A percentile compares a stretch with the other conserved stretches of the same genome.
Evolutionary conservation across 1,139 yeast species (phyloP).

Genomic region (Yamadazyma jaroonii): DNA sequence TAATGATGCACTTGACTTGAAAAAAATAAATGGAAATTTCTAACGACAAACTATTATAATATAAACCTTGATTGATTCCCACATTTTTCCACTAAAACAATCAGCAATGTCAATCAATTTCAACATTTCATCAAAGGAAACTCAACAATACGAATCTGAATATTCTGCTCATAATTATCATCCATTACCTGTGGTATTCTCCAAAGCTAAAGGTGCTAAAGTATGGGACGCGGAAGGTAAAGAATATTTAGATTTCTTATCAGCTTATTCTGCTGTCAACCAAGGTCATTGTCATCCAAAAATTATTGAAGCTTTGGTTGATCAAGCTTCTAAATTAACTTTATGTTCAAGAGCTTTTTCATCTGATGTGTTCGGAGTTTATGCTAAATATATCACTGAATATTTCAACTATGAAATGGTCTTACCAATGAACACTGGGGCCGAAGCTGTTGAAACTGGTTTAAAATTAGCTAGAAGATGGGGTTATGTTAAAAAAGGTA

Average conservation of each 20-base stretch:
- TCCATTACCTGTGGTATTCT: constrained; percentile 92
- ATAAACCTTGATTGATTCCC: not conserved
- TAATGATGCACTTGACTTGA: not conserved
- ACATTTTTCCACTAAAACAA: not conserved
- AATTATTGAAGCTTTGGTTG: constrained; percentile 78
- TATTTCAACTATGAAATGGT: constrained; percentile 90
- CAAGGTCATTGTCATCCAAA: constrained; percentile 99
- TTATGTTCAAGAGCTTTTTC: constrained; percentile 92
- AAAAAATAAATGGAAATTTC: not conserved
- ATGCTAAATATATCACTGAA: constrained; percentile 86
- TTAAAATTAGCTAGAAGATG: constrained; percentile 93
- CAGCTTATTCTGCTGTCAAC: constrained; percentile 96
- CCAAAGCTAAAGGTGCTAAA: constrained; percentile 83
- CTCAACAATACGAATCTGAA: constrained; percentile 66
- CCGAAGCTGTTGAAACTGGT: constrained; percentile 97
- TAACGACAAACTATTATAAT: not conserved
- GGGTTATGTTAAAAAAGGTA: constrained; percentile 90
- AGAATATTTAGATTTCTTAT: constrained; percentile 80
- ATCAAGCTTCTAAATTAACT: constrained; percentile 83
- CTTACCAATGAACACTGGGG: constrained; percentile 98
- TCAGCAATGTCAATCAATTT: constrained; percentile 5
- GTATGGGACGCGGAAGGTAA: constrained; percentile 99
- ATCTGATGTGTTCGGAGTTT: constrained; percentile 81
- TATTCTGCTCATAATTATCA: constrained; percentile 97
- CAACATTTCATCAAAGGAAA: constrained; percentile 59